These are phyloP conservation scores for Annulohypoxylon maeteangense DNA, from an alignment of 495 filamentous ascomycete genomes.

Conservation along the genomic window DNA sequence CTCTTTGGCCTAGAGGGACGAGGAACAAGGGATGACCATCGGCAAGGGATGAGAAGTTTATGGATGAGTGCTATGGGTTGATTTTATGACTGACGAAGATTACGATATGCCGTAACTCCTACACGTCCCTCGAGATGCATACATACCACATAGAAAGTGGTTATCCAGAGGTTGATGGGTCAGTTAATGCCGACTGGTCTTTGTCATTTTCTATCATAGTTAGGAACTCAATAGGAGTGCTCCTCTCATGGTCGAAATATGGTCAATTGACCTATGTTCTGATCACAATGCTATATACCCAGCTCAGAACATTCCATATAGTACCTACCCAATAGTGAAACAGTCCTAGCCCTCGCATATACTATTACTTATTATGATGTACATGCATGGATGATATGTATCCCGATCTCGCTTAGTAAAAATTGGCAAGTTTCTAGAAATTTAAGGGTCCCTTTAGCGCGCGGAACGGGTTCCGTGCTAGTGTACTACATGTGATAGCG, in stretches of 20 bases:
- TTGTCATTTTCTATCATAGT: not conserved
- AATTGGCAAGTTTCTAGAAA: not conserved
- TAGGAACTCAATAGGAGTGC: not conserved
- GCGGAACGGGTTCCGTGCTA: slow-evolving; percentile 28
- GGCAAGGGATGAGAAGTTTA: not conserved
- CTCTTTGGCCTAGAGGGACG: slow-evolving; percentile 18
- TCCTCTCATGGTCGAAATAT: not conserved
- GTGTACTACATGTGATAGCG: slow-evolving; percentile 39
- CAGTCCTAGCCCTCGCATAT: not conserved
- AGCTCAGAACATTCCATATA: not conserved
- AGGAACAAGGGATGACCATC: not conserved
- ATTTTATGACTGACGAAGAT: slow-evolving; percentile 42
- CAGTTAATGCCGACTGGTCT: slow-evolving; percentile 21
- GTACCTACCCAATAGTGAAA: not conserved
- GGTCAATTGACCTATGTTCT: not conserved
- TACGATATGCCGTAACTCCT: slow-evolving; percentile 38
- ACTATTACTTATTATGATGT: not conserved
- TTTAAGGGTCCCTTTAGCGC: slow-evolving; percentile 33
- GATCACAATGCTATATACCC: not conserved
- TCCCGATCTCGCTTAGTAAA: slow-evolving; percentile 17
- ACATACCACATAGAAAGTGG: not conserved
- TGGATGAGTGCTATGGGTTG: not conserved
- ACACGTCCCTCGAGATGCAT: slow-evolving; percentile 39
- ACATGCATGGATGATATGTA: not conserved
- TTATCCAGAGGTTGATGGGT: slow-evolving; percentile 41